Conservation (phyloP, 2,329 filamentous ascomycete genomes). For the Trichoderma sp. region DNA sequence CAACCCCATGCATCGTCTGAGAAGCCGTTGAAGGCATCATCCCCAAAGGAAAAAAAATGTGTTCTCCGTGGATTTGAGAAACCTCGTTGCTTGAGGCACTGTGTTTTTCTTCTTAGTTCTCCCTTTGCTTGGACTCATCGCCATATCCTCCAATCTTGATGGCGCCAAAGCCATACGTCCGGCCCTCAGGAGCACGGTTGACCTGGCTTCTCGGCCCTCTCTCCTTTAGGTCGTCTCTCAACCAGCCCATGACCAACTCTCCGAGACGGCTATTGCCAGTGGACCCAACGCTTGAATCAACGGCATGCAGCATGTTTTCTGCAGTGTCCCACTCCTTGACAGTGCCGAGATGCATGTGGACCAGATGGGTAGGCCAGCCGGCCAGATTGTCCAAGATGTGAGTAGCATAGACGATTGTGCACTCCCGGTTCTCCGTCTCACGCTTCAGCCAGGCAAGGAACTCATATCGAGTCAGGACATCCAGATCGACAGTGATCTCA, state of each 20-base stretch:
- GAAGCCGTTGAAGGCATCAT: conserved; percentile 12
- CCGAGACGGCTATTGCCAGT: conserved; percentile 80
- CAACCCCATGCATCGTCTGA: not conserved
- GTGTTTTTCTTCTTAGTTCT: conserved; percentile 30
- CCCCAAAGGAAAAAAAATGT: not conserved
- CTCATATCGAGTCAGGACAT: conserved; percentile 79
- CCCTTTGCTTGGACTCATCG: conserved; percentile 50
- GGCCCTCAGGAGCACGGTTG: conserved; percentile 60
- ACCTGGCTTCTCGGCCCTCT: conserved; percentile 72
- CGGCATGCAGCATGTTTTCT: conserved; percentile 64
- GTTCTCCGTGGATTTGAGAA: not conserved
- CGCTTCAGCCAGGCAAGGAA: conserved; percentile 84
- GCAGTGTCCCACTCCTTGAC: conserved; percentile 85
- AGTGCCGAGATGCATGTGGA: conserved; percentile 89
- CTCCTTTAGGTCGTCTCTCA: conserved; percentile 75
- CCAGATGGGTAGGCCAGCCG: conserved; percentile 91
- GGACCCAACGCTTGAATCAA: conserved; percentile 41
- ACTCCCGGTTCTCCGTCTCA: conserved; percentile 79
- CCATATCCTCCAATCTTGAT: conserved; percentile 59
- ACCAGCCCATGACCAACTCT: conserved; percentile 84
- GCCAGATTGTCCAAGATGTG: conserved; percentile 96
- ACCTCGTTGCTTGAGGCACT: not conserved
- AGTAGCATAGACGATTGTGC: conserved; percentile 95
- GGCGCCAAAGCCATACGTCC: conserved; percentile 59
- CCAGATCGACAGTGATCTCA: conserved; percentile 95